Base-by-base conservation (phyloP, 2,329 filamentous ascomycete species). In the Rhynchosporium graminicola region DNA sequence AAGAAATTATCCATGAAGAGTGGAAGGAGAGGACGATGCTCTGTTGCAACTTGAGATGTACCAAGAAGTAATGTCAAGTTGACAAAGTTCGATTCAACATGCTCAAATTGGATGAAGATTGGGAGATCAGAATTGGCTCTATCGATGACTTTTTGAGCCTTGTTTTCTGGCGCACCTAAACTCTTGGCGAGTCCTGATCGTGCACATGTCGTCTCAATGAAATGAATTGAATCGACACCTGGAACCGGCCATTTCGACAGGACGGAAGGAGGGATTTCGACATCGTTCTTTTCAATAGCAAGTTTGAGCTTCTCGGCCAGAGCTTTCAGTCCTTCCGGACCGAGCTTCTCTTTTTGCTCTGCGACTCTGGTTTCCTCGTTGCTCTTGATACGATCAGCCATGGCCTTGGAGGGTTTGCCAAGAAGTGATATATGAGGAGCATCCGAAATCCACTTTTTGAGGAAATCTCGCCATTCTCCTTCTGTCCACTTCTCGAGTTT, bases 31-130 rank as follows among this genome's bases (percentile, higher is more conserved):
- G 95, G 95, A 73, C 94, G 92, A 63, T 94, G 83, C 66, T 93
- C 85, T n/a, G 89, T 83, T 0, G 93, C 91, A 0, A 97, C 80
- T 38, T 85, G 80, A 1, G 87, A 83, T 0, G 92, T 96, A 58
- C 91, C 91, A 56, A 98, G 80, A 61, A 95, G 86, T 28, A 98
- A 77, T 54, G 86, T 88, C 62, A 98, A 83, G 69, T 94, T 89
- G 6, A 96, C 92, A 74, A 99, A 99, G 73, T 92, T 96, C 63
- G 91, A 96, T 2, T 89, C 88, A 13, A 98, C 92, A 72, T 97
- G 88, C 76, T 99, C 95, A 68, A 96, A 99, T 76, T 99, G 94
- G n/a, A 99, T 82, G 76, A 97, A 99, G 2, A 98, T 79, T 0
- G 92, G 89, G n/a, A 87, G 74, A 15, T 81, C 79, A 6, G 79